Evolutionary conservation across 257 asterid species (phyloP).

Genomic region (Verbena officinalis): DNA sequence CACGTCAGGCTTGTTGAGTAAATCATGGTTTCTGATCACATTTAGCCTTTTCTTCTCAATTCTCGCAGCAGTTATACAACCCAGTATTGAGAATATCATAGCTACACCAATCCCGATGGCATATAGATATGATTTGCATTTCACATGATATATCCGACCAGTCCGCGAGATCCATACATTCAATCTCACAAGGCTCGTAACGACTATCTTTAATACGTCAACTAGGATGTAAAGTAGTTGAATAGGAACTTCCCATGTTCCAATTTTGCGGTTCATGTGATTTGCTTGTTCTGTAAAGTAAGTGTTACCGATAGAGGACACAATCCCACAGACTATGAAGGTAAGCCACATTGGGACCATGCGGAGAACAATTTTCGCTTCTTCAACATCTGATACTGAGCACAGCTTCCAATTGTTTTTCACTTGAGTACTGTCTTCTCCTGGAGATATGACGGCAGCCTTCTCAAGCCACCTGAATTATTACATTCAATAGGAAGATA

Average conservation of each 20-base stretch:
- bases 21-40: conserved; percentile 29
- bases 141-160: not conserved
- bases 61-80: conserved; percentile 41
- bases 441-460: conserved; percentile 51
- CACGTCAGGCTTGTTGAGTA: conserved; percentile 25
- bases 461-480: conserved; percentile 54
- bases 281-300: conserved; percentile 49
- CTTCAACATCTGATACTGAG: conserved; percentile 19
- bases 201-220: no score
- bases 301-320: conserved; percentile 30
- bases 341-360: conserved; percentile 34
- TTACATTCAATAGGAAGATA: not conserved
- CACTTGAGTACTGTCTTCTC: not conserved
- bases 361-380: conserved; percentile 16
- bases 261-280: conserved; percentile 30
- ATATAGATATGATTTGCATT: not conserved
- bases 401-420: conserved; percentile 42
- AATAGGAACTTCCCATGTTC: conserved; percentile 31
- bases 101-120: conserved; percentile 26
- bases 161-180: no score
- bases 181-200: not conserved
- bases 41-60: conserved; percentile 29
- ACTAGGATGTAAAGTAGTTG: conserved; percentile 30
- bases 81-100: conserved; percentile 40
- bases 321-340: no score